phyloP scores from a whole-genome alignment of 139 green algal genomes.

The Tetratostichococcus sp. region DNA sequence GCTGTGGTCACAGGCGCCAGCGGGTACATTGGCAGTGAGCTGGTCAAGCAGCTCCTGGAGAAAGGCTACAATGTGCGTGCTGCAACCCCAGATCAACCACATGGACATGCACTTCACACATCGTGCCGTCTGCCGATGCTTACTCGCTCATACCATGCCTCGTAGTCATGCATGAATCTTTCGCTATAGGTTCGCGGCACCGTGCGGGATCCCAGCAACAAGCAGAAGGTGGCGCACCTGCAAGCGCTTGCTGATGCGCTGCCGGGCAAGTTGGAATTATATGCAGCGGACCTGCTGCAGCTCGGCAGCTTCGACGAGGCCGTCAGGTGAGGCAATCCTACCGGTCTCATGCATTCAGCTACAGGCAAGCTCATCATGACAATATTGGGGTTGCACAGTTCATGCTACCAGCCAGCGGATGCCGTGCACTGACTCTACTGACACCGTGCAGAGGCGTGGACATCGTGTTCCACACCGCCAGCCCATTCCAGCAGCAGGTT shows the following conservation, averaged over 20 bases:
- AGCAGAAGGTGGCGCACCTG: conserved; percentile 24
- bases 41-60: conserved; percentile 49
- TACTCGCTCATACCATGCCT: too few species aligned
- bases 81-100: too few species aligned
- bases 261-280: conserved; percentile 34
- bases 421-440: not conserved
- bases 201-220: conserved; percentile 20
- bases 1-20: conserved; percentile 40
- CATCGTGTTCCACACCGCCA: not conserved
- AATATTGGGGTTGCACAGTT: too few species aligned
- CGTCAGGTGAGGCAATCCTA: conserved; percentile 6
- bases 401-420: too few species aligned
- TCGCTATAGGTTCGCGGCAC: conserved; percentile 19
- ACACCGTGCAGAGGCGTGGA: not conserved
- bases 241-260: conserved; percentile 22
- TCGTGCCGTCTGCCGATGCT: too few species aligned
- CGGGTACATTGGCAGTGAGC: conserved; percentile 38
- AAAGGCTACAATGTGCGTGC: conserved; percentile 39
- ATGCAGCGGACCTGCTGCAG: conserved; percentile 44
- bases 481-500: conserved; percentile 7
- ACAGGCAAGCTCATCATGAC: not conserved
- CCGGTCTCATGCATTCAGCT: too few species aligned
- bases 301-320: conserved; percentile 31
- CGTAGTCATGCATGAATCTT: too few species aligned
- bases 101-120: too few species aligned